Base-by-base conservation (phyloP, 2,329 filamentous ascomycete species). In the Tolypocladium album region DNA sequence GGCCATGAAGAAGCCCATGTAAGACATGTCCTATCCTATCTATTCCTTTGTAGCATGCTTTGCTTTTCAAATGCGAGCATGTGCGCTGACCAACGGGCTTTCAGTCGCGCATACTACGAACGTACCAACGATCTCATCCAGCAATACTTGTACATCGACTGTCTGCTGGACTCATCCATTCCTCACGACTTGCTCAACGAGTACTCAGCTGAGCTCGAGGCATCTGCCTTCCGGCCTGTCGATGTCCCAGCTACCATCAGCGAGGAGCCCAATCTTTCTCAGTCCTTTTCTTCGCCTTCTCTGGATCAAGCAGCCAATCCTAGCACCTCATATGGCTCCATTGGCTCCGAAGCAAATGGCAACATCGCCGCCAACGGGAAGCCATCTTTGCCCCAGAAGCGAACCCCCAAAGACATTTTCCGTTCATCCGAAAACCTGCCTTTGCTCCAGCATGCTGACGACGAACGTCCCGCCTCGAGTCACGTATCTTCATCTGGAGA, bases 141-240 rank as follows among this genome's bases (percentile, higher is more conserved):
- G 72, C 89, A 96, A 71, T 97, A 97, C 72, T 80, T 95, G 64
- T 97, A 95, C 72, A 96, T 97, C 67, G 93, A 97, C 74, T 85
- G 88, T 58, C 79, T 97, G 60, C 82, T 97, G 62, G 92, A 96
- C 74, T 96, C 91, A 11, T 92, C 90, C 38, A 83, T 96, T n/a
- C 92, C 92, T 2, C 92, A 96, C 69, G 88, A 93, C 67, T 79
- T 97, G 53, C 86, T 97, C 61, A 92, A 95, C 69, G 92, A 97
- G 73, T 97, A 96, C 73, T 87, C 74, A 42, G 72, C 87, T 64
- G 78, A 88, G 64, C 77, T 85, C 57, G 78, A 83, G 52, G 78
- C 78, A 24, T 81, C 78, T 45, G 79, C 79, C 31, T 80, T 83
- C 63, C 78, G 78, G 56, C 76, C 78, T 56, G 69, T 83, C 61